Evolutionary conservation across 2,329 filamentous ascomycete genomes (phyloP), one percentile per base, ranked within the genome.

Genomic region (Phyllosticta capitalensis): DNA sequence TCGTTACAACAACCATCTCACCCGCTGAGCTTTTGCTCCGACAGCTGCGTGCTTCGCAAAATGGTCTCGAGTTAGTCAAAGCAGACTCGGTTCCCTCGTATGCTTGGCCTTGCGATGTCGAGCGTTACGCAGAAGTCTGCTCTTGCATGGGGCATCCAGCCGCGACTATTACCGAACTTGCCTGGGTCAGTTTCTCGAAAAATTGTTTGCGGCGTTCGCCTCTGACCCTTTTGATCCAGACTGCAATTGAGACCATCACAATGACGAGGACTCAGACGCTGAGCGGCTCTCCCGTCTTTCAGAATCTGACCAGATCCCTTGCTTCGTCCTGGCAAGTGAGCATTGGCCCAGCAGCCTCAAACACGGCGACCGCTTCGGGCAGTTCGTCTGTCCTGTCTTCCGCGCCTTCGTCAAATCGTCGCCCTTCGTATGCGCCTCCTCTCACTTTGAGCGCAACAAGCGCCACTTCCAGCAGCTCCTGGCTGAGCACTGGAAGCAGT

Each of bases 121-220:
- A 61, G 12, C 55, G 54, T 5, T 61, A 58, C 22, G 59, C 59
- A 2, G 38, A 58, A 52, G 59, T 58, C 14, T 61, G 59, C 55
- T 61, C 59, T 9, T 61, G 59, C 21, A 50, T 51, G 10, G 59
- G 59, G 9, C 53, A 48, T 28, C 54, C 30, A 9, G n/a, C 59
- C 22, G 48, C 30, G 10, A 61, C 55, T 9, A 22, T 50, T n/a
- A 58, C 59, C 3, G 9, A 26, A 26, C 30, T n/a, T 21, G 38
- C 22, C n/a, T 10, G 49, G 20, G 57, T 56, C 48, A 21, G 28
- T 53, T 9, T 19, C 3, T 14, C 20, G n/a, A 12, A 33, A 24
- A 38, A 3, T 30, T 14, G 24, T 19, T 17, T 45, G 19, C 19
- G 49, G 17, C 22, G 30, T 26, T 9, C 24, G 9, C 9, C 20